Conservation (phyloP, 805 yeast genomes). For the Pichia membranifaciens region DNA sequence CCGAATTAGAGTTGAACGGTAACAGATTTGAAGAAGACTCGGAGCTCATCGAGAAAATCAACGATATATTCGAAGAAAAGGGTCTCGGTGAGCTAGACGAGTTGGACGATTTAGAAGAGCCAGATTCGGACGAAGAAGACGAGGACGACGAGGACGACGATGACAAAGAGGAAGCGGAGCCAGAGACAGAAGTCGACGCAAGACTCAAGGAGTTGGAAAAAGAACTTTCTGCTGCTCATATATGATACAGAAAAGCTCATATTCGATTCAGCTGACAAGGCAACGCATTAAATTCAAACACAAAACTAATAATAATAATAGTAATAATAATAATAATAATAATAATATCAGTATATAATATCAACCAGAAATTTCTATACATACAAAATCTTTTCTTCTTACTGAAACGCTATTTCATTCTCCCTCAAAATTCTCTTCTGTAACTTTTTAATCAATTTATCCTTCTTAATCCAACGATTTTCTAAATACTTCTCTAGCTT, state of each 20-base stretch:
- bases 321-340: too few species aligned
- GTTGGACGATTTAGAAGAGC: conserved; percentile 89
- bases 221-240: conserved; percentile 37
- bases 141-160: conserved; percentile 53
- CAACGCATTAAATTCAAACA: too few species aligned
- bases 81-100: conserved; percentile 86
- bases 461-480: conserved; percentile 65
- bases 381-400: not conserved
- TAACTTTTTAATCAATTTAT: conserved; percentile 39
- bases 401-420: not conserved
- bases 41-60: conserved; percentile 55
- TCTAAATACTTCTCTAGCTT: conserved; percentile 75
- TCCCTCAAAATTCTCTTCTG: conserved; percentile 22
- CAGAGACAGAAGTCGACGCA: conserved; percentile 31
- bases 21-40: conserved; percentile 89
- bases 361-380: not conserved
- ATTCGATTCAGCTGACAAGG: too few species aligned
- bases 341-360: too few species aligned
- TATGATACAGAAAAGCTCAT: conserved; percentile 12
- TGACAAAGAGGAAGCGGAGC: conserved; percentile 50
- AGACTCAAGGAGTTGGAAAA: conserved; percentile 41
- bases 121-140: conserved; percentile 63
- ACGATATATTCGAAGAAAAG: conserved; percentile 57
- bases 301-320: too few species aligned
- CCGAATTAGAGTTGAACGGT: conserved; percentile 81